Evolutionary conservation across 192 early-diverging fungal genomes (phyloP), one percentile per base, ranked within the genome.

Genomic region (Entomortierella lignicola): DNA sequence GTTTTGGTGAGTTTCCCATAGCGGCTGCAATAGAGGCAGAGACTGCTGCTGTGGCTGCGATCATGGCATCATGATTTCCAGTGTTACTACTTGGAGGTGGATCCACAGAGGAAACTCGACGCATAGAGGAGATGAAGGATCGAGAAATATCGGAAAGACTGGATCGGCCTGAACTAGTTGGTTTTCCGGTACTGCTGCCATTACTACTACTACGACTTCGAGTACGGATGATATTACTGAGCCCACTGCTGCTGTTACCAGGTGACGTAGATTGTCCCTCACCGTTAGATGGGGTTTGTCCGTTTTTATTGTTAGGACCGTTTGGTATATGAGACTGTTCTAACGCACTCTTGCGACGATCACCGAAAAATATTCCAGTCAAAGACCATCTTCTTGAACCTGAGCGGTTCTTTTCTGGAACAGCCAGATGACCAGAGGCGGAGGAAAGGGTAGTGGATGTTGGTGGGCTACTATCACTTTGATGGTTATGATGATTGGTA

Each of bases 91-190:
- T 21, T 27, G 43, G 44, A 31, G 44, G 44, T 30, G 58, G 58
- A 54, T 25, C 42, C 26, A 41, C 29, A 6, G 41, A 0, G 4
- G 66, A 69, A 11, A 30, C 27, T 11, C 74, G 66, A 58, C 74
- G 74, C 27, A 53, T 25, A 20, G 74, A 69, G 0, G 66, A 69
- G 10, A 77, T 29, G 23, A 68, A 58, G 0, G 72, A 55, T 21
- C 65, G 57, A 5, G 72, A 64, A 17, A 77, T 25, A 31, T 77
- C 72, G 1, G 47, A 37, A 25, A 77, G 18, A 54, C 74, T 77
- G 3, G 74, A 53, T 18, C 74, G 66, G 17, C 63, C 34, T 31
- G 60, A 54, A 4, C 61, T 37, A 2, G 70, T 58, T 0, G 2
- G 15, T 13, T 63, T 60, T 43, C 54, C 17, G 6, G 7, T 31